Base-by-base conservation (phyloP, 2,329 filamentous ascomycete genomes). In the Arthrobotrys pseudoclavata region DNA sequence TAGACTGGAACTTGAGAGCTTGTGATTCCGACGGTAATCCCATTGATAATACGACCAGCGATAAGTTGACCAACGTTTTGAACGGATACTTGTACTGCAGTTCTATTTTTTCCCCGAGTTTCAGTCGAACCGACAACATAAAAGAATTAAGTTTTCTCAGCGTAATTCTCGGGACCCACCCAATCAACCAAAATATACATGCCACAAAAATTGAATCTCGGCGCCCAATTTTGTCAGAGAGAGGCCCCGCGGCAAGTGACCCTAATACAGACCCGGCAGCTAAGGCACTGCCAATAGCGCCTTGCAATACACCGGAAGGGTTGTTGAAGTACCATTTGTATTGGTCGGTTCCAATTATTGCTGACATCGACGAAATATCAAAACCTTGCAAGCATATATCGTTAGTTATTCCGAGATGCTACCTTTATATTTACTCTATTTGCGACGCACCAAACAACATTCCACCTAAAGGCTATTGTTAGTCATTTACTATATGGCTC, bases 351-450 rank as follows among this genome's bases (percentile, higher is more conserved):
- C 85, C 85, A 60, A 88, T 85, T 78, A 87, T 86, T 48, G 86
- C 87, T 60, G 84, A 85, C 85, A 88, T 87, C 3, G 86, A 87
- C 5, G 85, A 86, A 74, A 88, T 87, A 81, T 89, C 87, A 80
- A 88, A 88, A 67, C 87, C 87, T 47, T 45, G 3, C 7, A 37
- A 22, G 31, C n/a, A 29, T 6, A 6, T 24, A 50, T 18, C 37
- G 24, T 24, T 20, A 29, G 22, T 34, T 40, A 40, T 40, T 15
- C 37, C 31, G 12, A 34, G 7, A 34, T 34, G 7, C 31, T 34
- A 9, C 7, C 7, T 1, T 34, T 29, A 29, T 29, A 29, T 29
- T 7, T 29, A n/a, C n/a, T n/a, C n/a, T n/a, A 6, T 42, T 24
- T 4, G 7, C 5, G 7, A 20, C 15, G 15, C 18, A 62, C 57